phyloP scores from a whole-genome alignment of 306 rosid species.

The Citrullus colocynthis region DNA sequence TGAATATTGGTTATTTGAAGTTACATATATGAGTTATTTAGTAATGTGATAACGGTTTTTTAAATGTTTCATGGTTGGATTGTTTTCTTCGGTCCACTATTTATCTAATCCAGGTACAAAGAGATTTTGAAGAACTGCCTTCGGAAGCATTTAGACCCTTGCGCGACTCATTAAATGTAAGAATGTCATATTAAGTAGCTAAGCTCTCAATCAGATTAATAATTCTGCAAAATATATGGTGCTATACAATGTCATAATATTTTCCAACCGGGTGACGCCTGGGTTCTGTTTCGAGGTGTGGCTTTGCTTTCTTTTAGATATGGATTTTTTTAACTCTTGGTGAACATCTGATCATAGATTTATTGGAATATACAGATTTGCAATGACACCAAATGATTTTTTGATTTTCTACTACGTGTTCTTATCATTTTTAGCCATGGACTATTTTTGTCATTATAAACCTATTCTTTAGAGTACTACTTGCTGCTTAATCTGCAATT shows the following conservation, averaged over 20 bases:
- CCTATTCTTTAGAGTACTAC: neutral
- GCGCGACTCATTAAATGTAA: constrained; percentile 95
- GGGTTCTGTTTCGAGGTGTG: neutral
- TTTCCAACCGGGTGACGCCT: neutral
- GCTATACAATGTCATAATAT: neutral
- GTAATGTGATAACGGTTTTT: constrained; percentile 1
- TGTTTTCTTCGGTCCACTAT: constrained; percentile 16
- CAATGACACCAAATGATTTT: neutral
- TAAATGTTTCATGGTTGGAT: constrained; percentile 10
- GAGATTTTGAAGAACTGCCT: constrained; percentile 95
- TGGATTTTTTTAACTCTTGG: neutral
- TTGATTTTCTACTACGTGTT: neutral
- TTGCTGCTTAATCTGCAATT: neutral
- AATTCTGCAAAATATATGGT: neutral
- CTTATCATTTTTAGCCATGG: neutral
- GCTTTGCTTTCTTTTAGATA: neutral
- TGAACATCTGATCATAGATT: neutral
- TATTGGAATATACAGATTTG: neutral
- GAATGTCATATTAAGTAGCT: constrained; percentile 14
- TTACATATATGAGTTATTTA: neutral
- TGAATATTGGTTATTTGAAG: constrained; percentile 8
- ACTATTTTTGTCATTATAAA: neutral
- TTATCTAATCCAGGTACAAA: constrained; percentile 53
- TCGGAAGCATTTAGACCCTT: constrained; percentile 85
- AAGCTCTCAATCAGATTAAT: neutral